Conservation (phyloP, 2,329 filamentous ascomycete genomes). For the Paraphaeosphaeria minitans region DNA sequence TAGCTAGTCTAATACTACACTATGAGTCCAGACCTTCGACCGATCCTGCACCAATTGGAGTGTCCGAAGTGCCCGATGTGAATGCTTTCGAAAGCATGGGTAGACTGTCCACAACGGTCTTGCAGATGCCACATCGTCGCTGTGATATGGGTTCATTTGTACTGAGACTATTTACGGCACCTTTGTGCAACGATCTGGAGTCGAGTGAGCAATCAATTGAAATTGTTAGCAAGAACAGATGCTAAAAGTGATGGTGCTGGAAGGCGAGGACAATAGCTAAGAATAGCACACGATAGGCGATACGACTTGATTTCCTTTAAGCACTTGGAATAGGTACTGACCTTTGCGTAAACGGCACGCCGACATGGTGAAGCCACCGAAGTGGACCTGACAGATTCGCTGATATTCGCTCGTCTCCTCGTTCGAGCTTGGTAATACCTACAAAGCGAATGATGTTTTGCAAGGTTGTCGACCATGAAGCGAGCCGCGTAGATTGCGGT, state of each 20-base stretch:
- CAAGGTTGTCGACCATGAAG: slow-evolving; percentile 20
- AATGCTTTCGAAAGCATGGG: neutral
- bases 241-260: slow-evolving; percentile 13
- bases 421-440: slow-evolving; percentile 7
- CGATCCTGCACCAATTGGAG: neutral
- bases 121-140: slow-evolving; percentile 9
- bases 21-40: slow-evolving; percentile 4
- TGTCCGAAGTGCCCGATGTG: neutral
- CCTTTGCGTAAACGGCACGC: slow-evolving; percentile 14
- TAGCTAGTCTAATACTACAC: neutral
- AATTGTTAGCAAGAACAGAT: slow-evolving; percentile 7
- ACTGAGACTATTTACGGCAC: slow-evolving; percentile 22
- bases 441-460: slow-evolving; percentile 9
- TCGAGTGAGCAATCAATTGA: slow-evolving; percentile 17
- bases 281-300: slow-evolving; percentile 14
- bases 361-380: slow-evolving; percentile 10
- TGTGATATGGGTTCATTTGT: slow-evolving; percentile 23
- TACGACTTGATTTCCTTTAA: neutral
- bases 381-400: slow-evolving; percentile 10
- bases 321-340: slow-evolving; percentile 11
- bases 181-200: slow-evolving; percentile 14
- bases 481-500: slow-evolving; percentile 25
- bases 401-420: slow-evolving; percentile 1
- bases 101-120: slow-evolving; percentile 1
- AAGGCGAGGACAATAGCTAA: slow-evolving; percentile 11